Base-by-base conservation (phyloP, 495 filamentous ascomycete genomes). In the Trichoderma asperelloides region DNA sequence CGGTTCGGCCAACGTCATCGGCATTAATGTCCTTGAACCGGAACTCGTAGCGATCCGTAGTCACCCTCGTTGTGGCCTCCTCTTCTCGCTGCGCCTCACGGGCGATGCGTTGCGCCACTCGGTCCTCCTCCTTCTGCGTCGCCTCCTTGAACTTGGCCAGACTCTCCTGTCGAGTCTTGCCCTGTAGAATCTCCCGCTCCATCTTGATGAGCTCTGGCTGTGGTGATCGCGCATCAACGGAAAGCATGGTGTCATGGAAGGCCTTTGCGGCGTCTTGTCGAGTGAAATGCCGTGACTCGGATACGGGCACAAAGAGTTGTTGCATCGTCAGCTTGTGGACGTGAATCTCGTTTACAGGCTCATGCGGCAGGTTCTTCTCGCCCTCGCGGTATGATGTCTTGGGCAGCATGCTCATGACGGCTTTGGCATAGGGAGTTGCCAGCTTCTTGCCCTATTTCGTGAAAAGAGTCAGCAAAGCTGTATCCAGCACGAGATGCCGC, bases 271-370 rank as follows among this genome's bases (percentile, higher is more conserved):
- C 96, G 75, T 98, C 94, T 33, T 78, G 84, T 74, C 96, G 91
- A 6, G 90, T 97, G 76, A 97, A 98, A 43, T 88, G 80, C 25
- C 91, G 88, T 21, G 93, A 96, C 77, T 98, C 95, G 12, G 95
- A 89, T 62, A 88, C 86, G 4, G 96, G 95, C 75, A 91, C 85
- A 78, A 97, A 98, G 49, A 96, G 85, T 79, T 98, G 95, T 66
- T 88, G 84, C 62, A 84, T 82, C 0, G 95, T 97, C 62, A 85
- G 76, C 33, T 85, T 85, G 77, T 97, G 93, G 37, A 92, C 87
- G 66, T 89, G 88, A 9, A 98, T 85, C 73, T 97, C 93, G 77
- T 97, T 96, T 76, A 97, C 94, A 62, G 88, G 81, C 81, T 98
- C 95, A 74, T 96, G 92, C 2, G 78, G 77, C 39, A 55, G 11